Conservation (phyloP, 106 monocot species). For the Apostasia ramifera region DNA sequence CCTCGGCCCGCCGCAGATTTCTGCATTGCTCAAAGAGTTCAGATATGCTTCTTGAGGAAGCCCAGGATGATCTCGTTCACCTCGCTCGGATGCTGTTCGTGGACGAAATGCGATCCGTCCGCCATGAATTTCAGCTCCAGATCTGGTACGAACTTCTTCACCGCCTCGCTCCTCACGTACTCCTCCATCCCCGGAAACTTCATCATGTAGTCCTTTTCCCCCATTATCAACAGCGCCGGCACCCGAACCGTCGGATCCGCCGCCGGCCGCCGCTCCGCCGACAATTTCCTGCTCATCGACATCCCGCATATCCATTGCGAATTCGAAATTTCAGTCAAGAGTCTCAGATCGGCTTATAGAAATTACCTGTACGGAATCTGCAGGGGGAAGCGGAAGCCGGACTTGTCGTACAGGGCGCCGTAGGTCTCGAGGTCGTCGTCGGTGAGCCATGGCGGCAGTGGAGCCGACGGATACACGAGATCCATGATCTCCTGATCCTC, state of each 20-base stretch:
- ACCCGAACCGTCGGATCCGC: slow-evolving; percentile 4
- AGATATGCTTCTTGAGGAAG: slow-evolving; percentile 19
- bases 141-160: slow-evolving; percentile 20
- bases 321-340: too few relatives aligned
- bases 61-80: slow-evolving; percentile 37
- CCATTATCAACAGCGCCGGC: slow-evolving; percentile 23
- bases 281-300: not conserved
- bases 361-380: slow-evolving; percentile 24
- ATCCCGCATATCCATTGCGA: too few relatives aligned
- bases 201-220: slow-evolving; percentile 17
- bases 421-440: slow-evolving; percentile 29
- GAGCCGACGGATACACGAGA: slow-evolving; percentile 27
- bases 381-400: slow-evolving; percentile 22
- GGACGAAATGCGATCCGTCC: slow-evolving; percentile 56
- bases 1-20: too few relatives aligned
- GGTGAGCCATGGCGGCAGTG: slow-evolving; percentile 27
- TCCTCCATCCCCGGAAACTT: slow-evolving; percentile 15
- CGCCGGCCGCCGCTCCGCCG: not conserved
- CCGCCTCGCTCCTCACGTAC: slow-evolving; percentile 12
- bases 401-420: slow-evolving; percentile 19
- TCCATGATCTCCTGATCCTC: slow-evolving; percentile 42
- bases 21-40: too few relatives aligned
- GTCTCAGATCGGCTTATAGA: too few relatives aligned
- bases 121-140: slow-evolving; percentile 25
- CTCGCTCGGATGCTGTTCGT: slow-evolving; percentile 42